Evolutionary conservation across 768 basidiomycete genomes (phyloP).

Genomic region (Naganishia randhawae): DNA sequence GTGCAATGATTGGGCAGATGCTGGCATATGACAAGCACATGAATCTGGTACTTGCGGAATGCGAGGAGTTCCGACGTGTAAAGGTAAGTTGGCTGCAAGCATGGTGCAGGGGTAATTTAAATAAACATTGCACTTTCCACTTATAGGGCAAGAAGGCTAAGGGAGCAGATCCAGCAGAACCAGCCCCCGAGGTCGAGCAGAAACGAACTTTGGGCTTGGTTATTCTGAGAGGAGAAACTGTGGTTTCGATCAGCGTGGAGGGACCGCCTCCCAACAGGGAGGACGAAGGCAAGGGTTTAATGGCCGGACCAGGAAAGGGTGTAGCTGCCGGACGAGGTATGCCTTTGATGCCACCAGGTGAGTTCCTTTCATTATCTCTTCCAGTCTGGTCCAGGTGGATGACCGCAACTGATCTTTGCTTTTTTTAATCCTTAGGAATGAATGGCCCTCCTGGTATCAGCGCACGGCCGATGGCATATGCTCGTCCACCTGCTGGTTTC

Average conservation of each 20-base stretch:
- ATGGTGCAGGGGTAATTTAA: too few relatives aligned
- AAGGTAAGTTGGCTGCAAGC: constrained; percentile 63
- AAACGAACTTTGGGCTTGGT: constrained; percentile 95
- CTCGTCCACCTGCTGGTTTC: constrained; percentile 52
- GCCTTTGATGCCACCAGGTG: constrained; percentile 57
- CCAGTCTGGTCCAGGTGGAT: not conserved
- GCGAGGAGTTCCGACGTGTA: constrained; percentile 93
- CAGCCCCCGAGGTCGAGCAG: constrained; percentile 69
- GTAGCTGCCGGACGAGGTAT: constrained; percentile 96
- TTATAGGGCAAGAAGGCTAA: constrained; percentile 53
- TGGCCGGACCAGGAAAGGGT: constrained; percentile 85
- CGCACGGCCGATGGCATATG: constrained; percentile 52
- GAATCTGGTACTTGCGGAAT: constrained; percentile 97
- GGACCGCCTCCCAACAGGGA: constrained; percentile 89
- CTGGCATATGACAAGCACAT: constrained; percentile 99
- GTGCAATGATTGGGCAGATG: constrained; percentile 94
- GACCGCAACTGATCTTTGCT: constrained; percentile 8
- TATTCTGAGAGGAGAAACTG: constrained; percentile 91
- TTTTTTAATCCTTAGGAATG: not conserved
- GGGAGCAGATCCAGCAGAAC: constrained; percentile 61
- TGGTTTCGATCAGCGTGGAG: constrained; percentile 90
- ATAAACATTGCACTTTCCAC: not conserved
- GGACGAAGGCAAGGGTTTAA: constrained; percentile 72
- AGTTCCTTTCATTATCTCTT: constrained; percentile 29
- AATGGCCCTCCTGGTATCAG: constrained; percentile 42